Base-by-base conservation (phyloP, 2,329 filamentous ascomycete genomes). In the Alternaria gansuensis region DNA sequence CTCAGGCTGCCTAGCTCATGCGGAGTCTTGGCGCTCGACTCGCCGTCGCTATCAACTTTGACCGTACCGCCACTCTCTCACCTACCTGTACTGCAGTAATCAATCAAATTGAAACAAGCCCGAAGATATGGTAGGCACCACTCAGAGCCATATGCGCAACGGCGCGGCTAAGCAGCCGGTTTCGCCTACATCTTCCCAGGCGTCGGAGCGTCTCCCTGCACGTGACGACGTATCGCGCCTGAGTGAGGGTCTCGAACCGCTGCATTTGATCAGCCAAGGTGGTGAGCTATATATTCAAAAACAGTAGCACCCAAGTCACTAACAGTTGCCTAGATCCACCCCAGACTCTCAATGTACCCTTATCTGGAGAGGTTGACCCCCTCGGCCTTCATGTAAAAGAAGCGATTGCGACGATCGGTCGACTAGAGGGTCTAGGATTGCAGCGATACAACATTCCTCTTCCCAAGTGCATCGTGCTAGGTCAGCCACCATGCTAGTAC, bases 401-500 rank as follows among this genome's bases (percentile, higher is more conserved):
- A 0, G 86, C 88, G 48, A 88, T 92, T 2, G 82, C 90, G 45
- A 85, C 86, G 0, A 83, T 92, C 0, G 86, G 85, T 11, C 62
- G 63, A 46, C 83, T 97, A 0, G 87, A 91, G 50, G 83, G 88
- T 5, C 83, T 94, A 0, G 91, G 90, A 0, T 87, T 96, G 0
- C 87, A 90, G 49, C 86, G 90, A 17, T 85, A 87, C 4, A 70
- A 81, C 0, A 85, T 92, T 0, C 85, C 86, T 0, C 80, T 96
- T 0, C 92, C 93, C 0, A 91, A 92, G 66, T 87, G 96, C 9
- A 90, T 94, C 5, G 85, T 96, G 0, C 87, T 96, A 0, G 93
- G 93, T 74, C 54, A 17, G 65, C 51, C 11, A 10, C 13, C 17
- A 17, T 17, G 17, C 17, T 17, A 17, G 17, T 17, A 17, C 17